A percentile compares a stretch with the other conserved stretches of the same genome.
Evolutionary conservation across 208 protist species (phyloP).

Genomic region (Trypanosoma vivax): DNA sequence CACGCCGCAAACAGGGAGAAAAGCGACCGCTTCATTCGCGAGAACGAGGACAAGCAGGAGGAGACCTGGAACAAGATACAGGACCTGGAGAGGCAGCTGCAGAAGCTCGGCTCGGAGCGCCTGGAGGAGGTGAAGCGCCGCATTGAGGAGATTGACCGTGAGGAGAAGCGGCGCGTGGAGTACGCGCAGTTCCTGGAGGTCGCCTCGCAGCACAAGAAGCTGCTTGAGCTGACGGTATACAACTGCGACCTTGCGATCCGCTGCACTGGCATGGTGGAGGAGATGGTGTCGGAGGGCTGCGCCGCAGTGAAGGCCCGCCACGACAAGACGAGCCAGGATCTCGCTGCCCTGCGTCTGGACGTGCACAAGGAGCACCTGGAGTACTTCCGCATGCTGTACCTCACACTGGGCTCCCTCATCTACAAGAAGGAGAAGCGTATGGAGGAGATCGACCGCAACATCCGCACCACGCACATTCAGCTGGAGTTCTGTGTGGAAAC

Average conservation of each 20-base stretch:
- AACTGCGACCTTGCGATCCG: constrained; percentile 4
- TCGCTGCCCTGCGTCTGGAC: neutral
- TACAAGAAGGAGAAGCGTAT: constrained; percentile 6
- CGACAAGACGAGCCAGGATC: constrained; percentile 7
- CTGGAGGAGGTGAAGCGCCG: constrained; percentile 1
- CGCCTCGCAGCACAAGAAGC: constrained; percentile 6
- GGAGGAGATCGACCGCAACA: constrained; percentile 4
- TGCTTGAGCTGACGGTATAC: constrained; percentile 1
- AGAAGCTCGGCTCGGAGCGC: constrained; percentile 3
- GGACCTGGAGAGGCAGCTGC: constrained; percentile 5
- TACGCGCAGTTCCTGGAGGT: constrained; percentile 5
- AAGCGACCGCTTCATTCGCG: constrained; percentile 1
- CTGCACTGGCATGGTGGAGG: constrained; percentile 3
- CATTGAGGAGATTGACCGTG: constrained; percentile 4
- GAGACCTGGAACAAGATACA: constrained; percentile 5
- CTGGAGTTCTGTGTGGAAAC: constrained; percentile 5
- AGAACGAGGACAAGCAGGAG: constrained; percentile 5
- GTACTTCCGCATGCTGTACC: constrained; percentile 6
- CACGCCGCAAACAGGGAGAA: constrained; percentile 2
- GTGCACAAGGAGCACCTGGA: constrained; percentile 6
- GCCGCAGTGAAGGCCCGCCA: constrained; percentile 3
- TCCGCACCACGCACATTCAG: constrained; percentile 3
- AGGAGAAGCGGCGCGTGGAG: constrained; percentile 5
- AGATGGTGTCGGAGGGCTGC: neutral
- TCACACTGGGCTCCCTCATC: constrained; percentile 2